Evolutionary conservation across 495 filamentous ascomycete species (phyloP), one percentile per base, ranked within the genome.

Genomic region (Hypoxylon fragiforme): DNA sequence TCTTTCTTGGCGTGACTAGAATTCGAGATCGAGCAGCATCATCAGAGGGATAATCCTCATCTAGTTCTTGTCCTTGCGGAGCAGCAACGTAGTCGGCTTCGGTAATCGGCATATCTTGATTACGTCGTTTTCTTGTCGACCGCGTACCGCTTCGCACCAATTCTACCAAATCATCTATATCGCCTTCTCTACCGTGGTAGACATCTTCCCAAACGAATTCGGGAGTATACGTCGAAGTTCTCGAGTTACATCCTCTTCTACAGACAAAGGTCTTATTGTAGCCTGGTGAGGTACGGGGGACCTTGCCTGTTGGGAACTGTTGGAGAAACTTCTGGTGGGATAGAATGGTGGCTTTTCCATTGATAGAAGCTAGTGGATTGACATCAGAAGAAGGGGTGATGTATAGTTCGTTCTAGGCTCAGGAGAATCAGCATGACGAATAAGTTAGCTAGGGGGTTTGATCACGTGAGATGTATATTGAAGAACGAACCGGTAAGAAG

Each of bases 151-250:
- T 75, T 56, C 84, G 77, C 19, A 97, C 75, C 59, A 85, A 68
- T 18, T 84, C 77, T 34, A 85, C 77, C 22, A 98, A 71, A 0
- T 71, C 62, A 11, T 72, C 70, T 60, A 94, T 72, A 69, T 90
- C 80, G 41, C 80, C 83, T 18, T 80, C 71, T 12, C 60, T 70
- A 15, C 86, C 83, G 3, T 77, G 74, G 58, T 88, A 95, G 8
- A 94, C 73, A 24, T 95, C 80, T 62, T 96, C 91, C 94, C 94
- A 99, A 3, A 81, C 54, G 53, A 97, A 96, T 63, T 97, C 95
- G 3, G 91, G 83, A 0, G 94, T 97, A 66, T 97, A 99, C 26
- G 86, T 89, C 21, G 89, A 85, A 21, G 91, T 95, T 24, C 89
- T 73, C 3, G 89, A 88, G 65, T 91, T 95, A 57, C 90, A 92